A percentile compares a stretch with the other conserved stretches of the same genome.
Conservation (phyloP, 2,329 filamentous ascomycete species). For the Aspergillus nomiae region DNA sequence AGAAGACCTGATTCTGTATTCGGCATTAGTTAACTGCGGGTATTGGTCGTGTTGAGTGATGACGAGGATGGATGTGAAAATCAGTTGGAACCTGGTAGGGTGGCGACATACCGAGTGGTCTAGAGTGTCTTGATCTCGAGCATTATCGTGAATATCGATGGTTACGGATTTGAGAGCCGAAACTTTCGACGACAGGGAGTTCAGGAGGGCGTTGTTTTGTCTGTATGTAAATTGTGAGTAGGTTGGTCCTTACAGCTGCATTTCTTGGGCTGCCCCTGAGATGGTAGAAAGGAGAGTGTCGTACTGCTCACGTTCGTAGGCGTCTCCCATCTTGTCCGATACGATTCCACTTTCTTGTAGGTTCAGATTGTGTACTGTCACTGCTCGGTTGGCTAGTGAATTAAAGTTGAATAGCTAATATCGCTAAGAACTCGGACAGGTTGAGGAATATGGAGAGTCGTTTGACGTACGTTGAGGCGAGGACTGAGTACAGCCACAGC, state of each 20-base stretch:
- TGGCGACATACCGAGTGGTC: constrained; percentile 72
- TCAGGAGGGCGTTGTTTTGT: constrained; percentile 93
- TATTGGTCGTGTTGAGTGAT: background rate
- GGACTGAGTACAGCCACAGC: background rate
- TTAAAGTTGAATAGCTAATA: background rate
- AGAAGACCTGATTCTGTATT: constrained; percentile 81
- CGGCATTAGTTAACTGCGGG: background rate
- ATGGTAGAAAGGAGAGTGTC: constrained; percentile 13
- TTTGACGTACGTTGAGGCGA: background rate
- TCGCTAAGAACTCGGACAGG: background rate
- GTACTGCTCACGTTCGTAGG: constrained; percentile 74
- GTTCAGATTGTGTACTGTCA: background rate
- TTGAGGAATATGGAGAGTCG: background rate
- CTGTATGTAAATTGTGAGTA: constrained; percentile 38
- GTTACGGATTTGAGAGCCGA: constrained; percentile 90
- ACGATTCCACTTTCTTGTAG: background rate
- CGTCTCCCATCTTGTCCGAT: constrained; percentile 64
- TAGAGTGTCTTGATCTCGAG: constrained; percentile 82
- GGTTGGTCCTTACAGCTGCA: background rate
- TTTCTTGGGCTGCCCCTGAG: background rate
- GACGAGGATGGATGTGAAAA: background rate
- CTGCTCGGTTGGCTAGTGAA: background rate
- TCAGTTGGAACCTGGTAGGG: background rate
- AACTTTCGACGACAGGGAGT: constrained; percentile 88
- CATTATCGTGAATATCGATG: constrained; percentile 97